Conservation (phyloP, 768 basidiomycete genomes). For the Trametes elegans region DNA sequence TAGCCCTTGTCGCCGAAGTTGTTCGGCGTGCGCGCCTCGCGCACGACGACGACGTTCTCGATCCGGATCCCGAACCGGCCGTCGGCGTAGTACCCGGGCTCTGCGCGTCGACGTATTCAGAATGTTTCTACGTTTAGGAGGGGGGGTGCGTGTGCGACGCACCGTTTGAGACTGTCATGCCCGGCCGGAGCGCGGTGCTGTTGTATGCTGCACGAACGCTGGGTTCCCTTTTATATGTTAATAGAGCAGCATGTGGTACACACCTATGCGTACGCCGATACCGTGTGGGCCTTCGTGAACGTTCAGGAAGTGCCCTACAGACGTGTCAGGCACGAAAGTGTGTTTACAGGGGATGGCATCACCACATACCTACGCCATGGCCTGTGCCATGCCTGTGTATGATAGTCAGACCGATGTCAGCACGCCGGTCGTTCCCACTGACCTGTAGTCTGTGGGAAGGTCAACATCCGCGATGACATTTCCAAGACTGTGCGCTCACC, state of each 20-base stretch:
- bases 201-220: constrained; percentile 52
- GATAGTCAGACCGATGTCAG: neutral
- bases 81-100: constrained; percentile 91
- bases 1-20: constrained; percentile 84
- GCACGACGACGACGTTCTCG: constrained; percentile 84
- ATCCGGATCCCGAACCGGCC: constrained; percentile 91
- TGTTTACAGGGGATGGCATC: neutral
- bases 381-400: constrained; percentile 82
- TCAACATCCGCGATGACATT: neutral
- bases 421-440: neutral
- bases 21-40: constrained; percentile 63
- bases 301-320: constrained; percentile 74
- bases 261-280: constrained; percentile 54
- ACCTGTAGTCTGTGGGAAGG: constrained; percentile 54
- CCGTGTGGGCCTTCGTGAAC: constrained; percentile 85
- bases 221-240: neutral
- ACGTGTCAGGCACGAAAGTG: neutral
- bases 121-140: neutral
- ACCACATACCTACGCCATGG: constrained; percentile 69
- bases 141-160: neutral
- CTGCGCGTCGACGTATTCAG: constrained; percentile 32
- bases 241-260: neutral
- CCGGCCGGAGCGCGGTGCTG: constrained; percentile 66
- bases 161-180: constrained; percentile 91
- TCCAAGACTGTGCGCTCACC: constrained; percentile 42